These are phyloP conservation scores for Pestalotiopsis sp. DNA, from an alignment of 2,329 filamentous ascomycete genomes.

Conservation along the genomic window DNA sequence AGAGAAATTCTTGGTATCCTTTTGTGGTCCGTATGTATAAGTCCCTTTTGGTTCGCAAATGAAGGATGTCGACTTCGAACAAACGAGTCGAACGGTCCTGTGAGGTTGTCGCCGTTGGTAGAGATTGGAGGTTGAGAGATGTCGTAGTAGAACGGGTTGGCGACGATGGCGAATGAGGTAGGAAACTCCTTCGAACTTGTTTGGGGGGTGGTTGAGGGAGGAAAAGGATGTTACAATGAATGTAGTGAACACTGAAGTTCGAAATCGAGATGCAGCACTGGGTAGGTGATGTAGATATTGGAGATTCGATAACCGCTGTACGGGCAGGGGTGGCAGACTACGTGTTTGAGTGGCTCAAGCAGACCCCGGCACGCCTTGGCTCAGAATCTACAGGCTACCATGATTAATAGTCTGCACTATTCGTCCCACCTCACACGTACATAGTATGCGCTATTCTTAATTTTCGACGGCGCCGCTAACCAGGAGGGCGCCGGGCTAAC, in stretches of 20 bases:
- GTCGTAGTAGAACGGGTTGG: neutral
- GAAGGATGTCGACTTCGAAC: slow-evolving; percentile 45
- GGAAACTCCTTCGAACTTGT: slow-evolving; percentile 14
- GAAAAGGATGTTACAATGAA: slow-evolving; percentile 15
- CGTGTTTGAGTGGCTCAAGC: slow-evolving; percentile 35
- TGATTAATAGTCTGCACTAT: slow-evolving; percentile 32
- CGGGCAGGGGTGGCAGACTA: slow-evolving; percentile 28
- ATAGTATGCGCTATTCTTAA: slow-evolving; percentile 35
- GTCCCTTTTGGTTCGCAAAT: slow-evolving; percentile 15
- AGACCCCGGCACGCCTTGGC: slow-evolving; percentile 27
- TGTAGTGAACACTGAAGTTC: slow-evolving; percentile 20
- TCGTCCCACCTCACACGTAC: slow-evolving; percentile 29
- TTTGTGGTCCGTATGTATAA: slow-evolving; percentile 26
- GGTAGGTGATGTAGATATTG: slow-evolving; percentile 35
- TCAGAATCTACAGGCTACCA: slow-evolving; percentile 24
- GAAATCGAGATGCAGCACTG: slow-evolving; percentile 26
- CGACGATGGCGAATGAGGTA: slow-evolving; percentile 11
- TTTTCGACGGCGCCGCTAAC: slow-evolving; percentile 34
- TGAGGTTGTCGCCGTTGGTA: slow-evolving; percentile 24
- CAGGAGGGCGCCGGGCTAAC: slow-evolving; percentile 29
- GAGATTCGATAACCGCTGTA: slow-evolving; percentile 21
- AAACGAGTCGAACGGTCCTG: slow-evolving; percentile 46
- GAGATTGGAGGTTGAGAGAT: slow-evolving; percentile 15
- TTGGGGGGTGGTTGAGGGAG: too few species aligned
- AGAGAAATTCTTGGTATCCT: slow-evolving; percentile 21